These are phyloP conservation scores for Acaromyces ingoldii DNA, from an alignment of 1,284 basidiomycete genomes.

Conservation along the genomic window DNA sequence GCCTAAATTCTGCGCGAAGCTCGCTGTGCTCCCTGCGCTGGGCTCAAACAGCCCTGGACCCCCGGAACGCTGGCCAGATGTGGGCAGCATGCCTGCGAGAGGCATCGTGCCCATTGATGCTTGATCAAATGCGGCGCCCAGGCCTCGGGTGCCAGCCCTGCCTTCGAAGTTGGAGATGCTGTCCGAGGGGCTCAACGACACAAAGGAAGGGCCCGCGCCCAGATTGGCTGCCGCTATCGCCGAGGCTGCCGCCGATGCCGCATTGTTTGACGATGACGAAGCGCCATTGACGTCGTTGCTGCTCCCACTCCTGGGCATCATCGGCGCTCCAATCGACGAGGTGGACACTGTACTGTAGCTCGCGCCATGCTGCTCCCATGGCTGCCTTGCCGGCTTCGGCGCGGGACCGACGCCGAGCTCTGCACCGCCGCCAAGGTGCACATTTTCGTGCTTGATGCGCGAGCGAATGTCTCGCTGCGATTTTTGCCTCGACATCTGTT, in stretches of 20 bases:
- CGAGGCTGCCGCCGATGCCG: too few relatives aligned
- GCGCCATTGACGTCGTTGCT: background rate
- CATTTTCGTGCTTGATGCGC: constrained; percentile 47
- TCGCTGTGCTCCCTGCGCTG: constrained; percentile 17
- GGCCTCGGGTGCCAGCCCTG: constrained; percentile 8
- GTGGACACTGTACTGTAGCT: background rate
- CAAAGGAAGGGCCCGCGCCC: constrained; percentile 22
- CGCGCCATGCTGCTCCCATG: background rate
- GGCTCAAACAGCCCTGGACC: constrained; percentile 6
- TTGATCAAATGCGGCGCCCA: background rate
- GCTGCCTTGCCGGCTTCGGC: too few relatives aligned
- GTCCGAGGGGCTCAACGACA: constrained; percentile 28
- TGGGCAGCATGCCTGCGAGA: too few relatives aligned
- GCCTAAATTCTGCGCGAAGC: constrained; percentile 17
- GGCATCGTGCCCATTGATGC: background rate
- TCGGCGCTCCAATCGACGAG: background rate
- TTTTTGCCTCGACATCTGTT: constrained; percentile 1
- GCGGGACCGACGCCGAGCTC: constrained; percentile 25
- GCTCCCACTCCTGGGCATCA: background rate
- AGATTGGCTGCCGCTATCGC: constrained; percentile 4
- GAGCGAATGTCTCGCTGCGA: constrained; percentile 29
- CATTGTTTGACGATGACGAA: background rate
- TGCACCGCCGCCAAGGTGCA: constrained; percentile 36
- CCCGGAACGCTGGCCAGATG: too few relatives aligned
- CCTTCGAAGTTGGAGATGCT: constrained; percentile 27